Conservation (phyloP, 2,329 filamentous ascomycete species). For the Lachnellula hyalina region DNA sequence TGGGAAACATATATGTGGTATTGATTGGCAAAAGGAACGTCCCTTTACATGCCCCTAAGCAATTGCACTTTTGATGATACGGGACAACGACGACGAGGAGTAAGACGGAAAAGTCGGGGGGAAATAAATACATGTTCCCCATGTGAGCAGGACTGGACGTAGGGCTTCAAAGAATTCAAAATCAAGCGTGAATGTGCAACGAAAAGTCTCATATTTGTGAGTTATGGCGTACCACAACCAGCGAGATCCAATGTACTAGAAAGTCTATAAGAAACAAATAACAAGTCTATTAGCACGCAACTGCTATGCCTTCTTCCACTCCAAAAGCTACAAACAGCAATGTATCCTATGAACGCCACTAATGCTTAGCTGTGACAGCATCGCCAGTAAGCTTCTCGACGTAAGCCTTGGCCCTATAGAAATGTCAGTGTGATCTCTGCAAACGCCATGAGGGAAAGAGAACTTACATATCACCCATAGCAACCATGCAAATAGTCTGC, state of each 20-base stretch:
- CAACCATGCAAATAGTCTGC: constrained; percentile 99
- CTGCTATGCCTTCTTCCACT: not conserved
- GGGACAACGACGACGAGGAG: too few species aligned
- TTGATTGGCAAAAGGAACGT: too few species aligned
- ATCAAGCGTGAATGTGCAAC: too few species aligned
- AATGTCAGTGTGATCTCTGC: constrained; percentile 26
- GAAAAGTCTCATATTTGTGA: too few species aligned
- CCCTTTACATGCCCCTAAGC: too few species aligned
- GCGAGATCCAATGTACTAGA: not conserved
- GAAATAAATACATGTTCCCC: too few species aligned
- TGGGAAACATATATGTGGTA: too few species aligned
- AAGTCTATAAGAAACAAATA: constrained; percentile 1
- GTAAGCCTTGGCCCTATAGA: constrained; percentile 57
- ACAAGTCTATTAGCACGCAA: not conserved
- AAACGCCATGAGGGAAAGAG: constrained; percentile 2
- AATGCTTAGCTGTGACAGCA: constrained; percentile 62
- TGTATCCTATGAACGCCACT: constrained; percentile 35
- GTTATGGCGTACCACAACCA: not conserved
- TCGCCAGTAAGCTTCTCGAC: constrained; percentile 64
- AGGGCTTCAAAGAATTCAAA: too few species aligned
- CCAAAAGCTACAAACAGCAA: not conserved
- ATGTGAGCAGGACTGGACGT: too few species aligned
- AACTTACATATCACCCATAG: constrained; percentile 91
- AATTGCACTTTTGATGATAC: too few species aligned
- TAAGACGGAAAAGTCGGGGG: too few species aligned